phyloP scores from a whole-genome alignment of 805 yeast species.

The Sugiyamaella qingdaonensis region DNA sequence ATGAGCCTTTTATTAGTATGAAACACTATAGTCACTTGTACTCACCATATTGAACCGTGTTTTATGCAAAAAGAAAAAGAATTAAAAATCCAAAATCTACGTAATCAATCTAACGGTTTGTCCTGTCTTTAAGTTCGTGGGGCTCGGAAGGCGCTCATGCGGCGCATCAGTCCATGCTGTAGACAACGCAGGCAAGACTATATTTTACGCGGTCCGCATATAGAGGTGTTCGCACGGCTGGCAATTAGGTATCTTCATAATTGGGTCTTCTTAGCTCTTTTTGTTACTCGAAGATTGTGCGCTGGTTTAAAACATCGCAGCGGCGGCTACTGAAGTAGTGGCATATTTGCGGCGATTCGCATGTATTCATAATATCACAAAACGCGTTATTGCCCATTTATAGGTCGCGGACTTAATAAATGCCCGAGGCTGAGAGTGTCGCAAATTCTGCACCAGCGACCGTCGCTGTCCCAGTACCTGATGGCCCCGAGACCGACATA shows the following conservation, averaged over 20 bases:
- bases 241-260: neutral
- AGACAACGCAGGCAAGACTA: neutral
- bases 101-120: too few species aligned
- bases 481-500: too few species aligned
- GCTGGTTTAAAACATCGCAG: too few species aligned
- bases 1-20: constrained; percentile 57
- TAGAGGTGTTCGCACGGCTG: neutral
- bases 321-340: neutral
- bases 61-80: neutral
- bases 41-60: neutral
- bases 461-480: too few species aligned
- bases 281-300: too few species aligned
- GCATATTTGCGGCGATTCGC: neutral
- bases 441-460: neutral
- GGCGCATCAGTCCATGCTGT: neutral
- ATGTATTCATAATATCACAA: neutral
- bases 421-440: neutral
- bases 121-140: neutral
- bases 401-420: neutral
- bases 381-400: neutral
- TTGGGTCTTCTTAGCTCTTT: neutral
- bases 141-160: neutral
- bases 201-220: neutral
- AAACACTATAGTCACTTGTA: neutral
- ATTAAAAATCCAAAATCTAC: neutral